Evolutionary conservation across 2,329 filamentous ascomycete species (phyloP), one percentile per base, ranked within the genome.

Genomic region (Didymella keratinophila): DNA sequence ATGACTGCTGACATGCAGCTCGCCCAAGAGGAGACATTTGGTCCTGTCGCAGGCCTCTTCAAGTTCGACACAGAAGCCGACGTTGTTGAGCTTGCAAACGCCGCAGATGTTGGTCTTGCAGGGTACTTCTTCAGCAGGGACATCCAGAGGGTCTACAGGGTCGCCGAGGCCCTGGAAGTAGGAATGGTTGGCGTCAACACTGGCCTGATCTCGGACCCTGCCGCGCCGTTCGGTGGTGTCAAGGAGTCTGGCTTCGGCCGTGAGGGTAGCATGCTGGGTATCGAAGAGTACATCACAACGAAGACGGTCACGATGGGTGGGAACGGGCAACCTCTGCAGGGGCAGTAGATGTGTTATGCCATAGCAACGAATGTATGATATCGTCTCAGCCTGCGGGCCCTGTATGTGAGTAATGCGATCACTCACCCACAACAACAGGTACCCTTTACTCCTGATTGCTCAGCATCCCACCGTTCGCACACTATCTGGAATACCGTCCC

Each of bases 11-110:
- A 93, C 41, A 98, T 98, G 95, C 84, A 86, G 59, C 84, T 98
- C 66, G 89, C 91, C 4, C 82, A 82, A 1, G 94, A 98, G 78
- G 95, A 99, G 82, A 99, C 94, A 0, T 99, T 99, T 74, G 95
- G 95, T 0, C 95, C 95, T 2, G 90, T 98, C 0, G 94, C 93
- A 0, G 94, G 91, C 0, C 79, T 98, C 14, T 97, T 97, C 82
- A 85, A 88, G 47, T 99, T 98, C 73, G 86, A 91, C 45, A 92
- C 89, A 0, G 95, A 98, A 79, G 88, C 90, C 52, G 93, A 98
- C 71, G 95, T 97, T 5, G 87, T 98, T 28, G 82, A 85, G 62
- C 79, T 94, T 65, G 94, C 95, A 4, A 99, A 99, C 78, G 78
- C 81, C 41, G 83, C 91, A 1, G 88, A 94, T 51, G 93, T 98